Percentiles rank a stretch among this genome's conserved stretches.
phyloP scores from a whole-genome alignment of 2,329 filamentous ascomycete species.

The Lizonia empirigonia region DNA sequence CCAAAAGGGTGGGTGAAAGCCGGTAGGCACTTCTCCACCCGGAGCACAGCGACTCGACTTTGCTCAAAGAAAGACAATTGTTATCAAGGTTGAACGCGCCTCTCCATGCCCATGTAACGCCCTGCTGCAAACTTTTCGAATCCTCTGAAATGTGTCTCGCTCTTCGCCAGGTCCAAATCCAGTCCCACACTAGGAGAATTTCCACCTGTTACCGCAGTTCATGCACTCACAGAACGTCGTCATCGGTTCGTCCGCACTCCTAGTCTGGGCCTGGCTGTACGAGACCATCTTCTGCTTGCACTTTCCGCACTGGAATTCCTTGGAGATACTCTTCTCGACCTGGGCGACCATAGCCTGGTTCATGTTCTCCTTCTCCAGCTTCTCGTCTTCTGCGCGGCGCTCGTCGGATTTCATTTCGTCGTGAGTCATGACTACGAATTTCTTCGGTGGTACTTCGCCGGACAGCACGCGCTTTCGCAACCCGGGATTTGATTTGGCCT shows the following conservation, averaged over 20 bases:
- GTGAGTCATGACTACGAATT: slow-evolving; percentile 84
- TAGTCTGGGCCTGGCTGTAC: slow-evolving; percentile 95
- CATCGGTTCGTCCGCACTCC: slow-evolving; percentile 89
- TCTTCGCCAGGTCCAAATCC: neutral
- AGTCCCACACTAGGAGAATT: slow-evolving; percentile 44
- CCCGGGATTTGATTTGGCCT: slow-evolving; percentile 83
- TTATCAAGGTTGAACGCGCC: slow-evolving; percentile 7
- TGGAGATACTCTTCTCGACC: slow-evolving; percentile 87
- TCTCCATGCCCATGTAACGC: slow-evolving; percentile 20
- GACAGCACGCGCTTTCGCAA: slow-evolving; percentile 77
- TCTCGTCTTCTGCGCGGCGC: slow-evolving; percentile 74
- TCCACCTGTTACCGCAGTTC: slow-evolving; percentile 59
- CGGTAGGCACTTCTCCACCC: neutral
- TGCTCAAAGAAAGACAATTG: neutral
- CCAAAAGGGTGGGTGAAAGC: neutral
- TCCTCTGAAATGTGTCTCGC: neutral
- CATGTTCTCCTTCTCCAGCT: slow-evolving; percentile 90
- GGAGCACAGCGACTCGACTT: neutral
- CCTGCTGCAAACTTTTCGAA: slow-evolving; percentile 17
- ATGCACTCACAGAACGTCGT: slow-evolving; percentile 63
- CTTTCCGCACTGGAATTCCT: slow-evolving; percentile 85
- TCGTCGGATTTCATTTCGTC: slow-evolving; percentile 91
- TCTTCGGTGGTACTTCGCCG: slow-evolving; percentile 72
- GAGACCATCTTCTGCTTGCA: slow-evolving; percentile 94
- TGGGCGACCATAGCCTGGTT: slow-evolving; percentile 94